Base-by-base conservation (phyloP, 225 moss, liverwort and hornwort genomes). In the Polytrichum commune region DNA sequence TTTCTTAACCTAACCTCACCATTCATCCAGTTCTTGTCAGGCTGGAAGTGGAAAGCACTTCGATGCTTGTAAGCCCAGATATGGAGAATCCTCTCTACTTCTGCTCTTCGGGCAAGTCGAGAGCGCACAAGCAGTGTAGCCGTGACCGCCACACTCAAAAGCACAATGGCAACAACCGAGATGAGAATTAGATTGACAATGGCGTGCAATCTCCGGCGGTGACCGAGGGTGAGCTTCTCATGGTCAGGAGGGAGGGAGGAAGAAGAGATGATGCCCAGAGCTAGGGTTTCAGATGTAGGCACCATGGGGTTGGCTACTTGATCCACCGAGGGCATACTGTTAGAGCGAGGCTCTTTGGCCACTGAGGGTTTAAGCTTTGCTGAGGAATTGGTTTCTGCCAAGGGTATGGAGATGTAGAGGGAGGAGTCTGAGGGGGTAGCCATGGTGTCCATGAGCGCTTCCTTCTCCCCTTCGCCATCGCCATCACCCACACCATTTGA, bases 21-120 rank as follows among this genome's bases (percentile, higher is more conserved):
- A 35, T 88, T 88, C 88, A 88, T 88, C 88, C 88, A 88, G 71
- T 88, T 85, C 77, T 80, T 82, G 46, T 72, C 76, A n/a, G 88
- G 84, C 68, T 88, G 88, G 75, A 88, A 88, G 60, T 88, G 88
- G 68, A 88, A 88, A 54, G 77, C 82, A 30, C 81, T 88, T 27
- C 88, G 88, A 74, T 85, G 86, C 68, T 82, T 77, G 60, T 77
- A 70, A 67, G 86, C 79, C 23, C 80, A 77, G 27, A 86, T 83
- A 19, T 75, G 69, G 10, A 77, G 73, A 18, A 64, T 19, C 23
- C 75, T 55, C 60, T 16, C 55, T 0, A 63, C 75, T 46, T 77
- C 86, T 10, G 55, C 80, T 62, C 38, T 70, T 7, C 70, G 71
- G n/a, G 33, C 69, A 53, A 58, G 55, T 23, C 76, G 81, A 33